Evolutionary conservation across 1,284 basidiomycete genomes (phyloP), one percentile per base, ranked within the genome.

Genomic region (Athelia psychrophila): DNA sequence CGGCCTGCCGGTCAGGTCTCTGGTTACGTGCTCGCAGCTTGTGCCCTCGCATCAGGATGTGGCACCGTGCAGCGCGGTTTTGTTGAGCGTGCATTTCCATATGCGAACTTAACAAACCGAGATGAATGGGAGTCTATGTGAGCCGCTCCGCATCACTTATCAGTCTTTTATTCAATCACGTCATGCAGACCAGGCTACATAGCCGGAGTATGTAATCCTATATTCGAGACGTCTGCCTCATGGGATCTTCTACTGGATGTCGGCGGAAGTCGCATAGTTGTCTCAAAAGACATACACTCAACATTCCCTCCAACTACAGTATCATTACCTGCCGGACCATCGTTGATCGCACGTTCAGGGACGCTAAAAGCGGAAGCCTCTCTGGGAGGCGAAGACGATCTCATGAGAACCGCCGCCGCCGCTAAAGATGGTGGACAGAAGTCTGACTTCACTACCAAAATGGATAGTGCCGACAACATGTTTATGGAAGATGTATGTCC

Each of bases 241-340:
- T 99, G 96, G 96, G 95, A 99, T 67, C 76, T 99, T 1, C 75
- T 98, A 35, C 91, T 93, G 67, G 93, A 98, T 64, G 84, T 97
- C 54, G 88, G 93, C 50, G 86, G 85, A 0, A 92, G 92, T 3
- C 84, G 84, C 48, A 88, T 98, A 55, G 88, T 86, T 2, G 86
- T 98, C 2, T 85, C 90, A 40, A 95, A 89, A 66, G 89, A 94
- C 59, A 92, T 95, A 46, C 79, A 82, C 54, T 63, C 66, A 15
- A 78, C 74, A 20, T 81, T 80, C 60, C 85, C 86, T 6, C 73
- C 78, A 0, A 71, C 70, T 2, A 60, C 69, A 27, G 68, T 63
- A 1, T 69, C 73, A 24, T 56, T 69, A 6, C 71, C 70, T 15
- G 62, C 73, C 22, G 73, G 75, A 36, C 64, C 72, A 15, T 74